These are phyloP conservation scores for Serendipita vermifera DNA, from an alignment of 768 basidiomycete species.

Conservation along the genomic window DNA sequence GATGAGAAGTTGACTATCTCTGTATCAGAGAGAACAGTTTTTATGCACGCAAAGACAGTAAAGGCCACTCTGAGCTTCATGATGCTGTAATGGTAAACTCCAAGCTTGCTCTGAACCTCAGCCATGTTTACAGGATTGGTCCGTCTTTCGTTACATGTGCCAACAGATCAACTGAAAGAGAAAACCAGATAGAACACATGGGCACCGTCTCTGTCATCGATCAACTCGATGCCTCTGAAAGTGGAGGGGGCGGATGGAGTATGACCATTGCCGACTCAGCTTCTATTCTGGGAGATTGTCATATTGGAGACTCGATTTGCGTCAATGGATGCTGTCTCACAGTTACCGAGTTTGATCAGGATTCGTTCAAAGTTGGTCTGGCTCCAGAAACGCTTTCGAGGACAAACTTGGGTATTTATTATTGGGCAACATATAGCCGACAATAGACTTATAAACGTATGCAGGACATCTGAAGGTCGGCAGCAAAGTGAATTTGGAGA, in stretches of 20 bases:
- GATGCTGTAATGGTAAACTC: no score
- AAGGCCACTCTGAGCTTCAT: no score
- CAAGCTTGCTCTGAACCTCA: background rate
- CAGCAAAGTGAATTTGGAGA: constrained; percentile 79
- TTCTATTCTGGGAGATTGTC: constrained; percentile 74
- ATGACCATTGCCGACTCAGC: constrained; percentile 60
- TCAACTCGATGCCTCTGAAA: constrained; percentile 34
- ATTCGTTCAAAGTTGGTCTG: constrained; percentile 88
- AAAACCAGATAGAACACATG: constrained; percentile 70
- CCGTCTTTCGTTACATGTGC: background rate
- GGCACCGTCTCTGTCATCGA: constrained; percentile 55
- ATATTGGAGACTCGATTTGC: constrained; percentile 87
- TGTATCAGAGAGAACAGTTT: no score
- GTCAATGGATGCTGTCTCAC: constrained; percentile 85
- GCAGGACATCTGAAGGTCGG: constrained; percentile 67
- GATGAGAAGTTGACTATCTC: constrained; percentile 2
- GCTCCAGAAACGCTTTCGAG: constrained; percentile 88
- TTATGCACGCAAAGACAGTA: no score
- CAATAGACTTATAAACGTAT: background rate
- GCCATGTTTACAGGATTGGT: constrained; percentile 24
- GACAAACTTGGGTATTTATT: constrained; percentile 69
- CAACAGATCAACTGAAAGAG: background rate
- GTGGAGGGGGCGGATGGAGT: constrained; percentile 55
- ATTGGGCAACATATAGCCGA: background rate
- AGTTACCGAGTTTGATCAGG: constrained; percentile 68